Percentiles rank a stretch among this genome's conserved stretches.
Conservation (phyloP, 768 basidiomycete species). For the Cystobasidium tubakii region DNA sequence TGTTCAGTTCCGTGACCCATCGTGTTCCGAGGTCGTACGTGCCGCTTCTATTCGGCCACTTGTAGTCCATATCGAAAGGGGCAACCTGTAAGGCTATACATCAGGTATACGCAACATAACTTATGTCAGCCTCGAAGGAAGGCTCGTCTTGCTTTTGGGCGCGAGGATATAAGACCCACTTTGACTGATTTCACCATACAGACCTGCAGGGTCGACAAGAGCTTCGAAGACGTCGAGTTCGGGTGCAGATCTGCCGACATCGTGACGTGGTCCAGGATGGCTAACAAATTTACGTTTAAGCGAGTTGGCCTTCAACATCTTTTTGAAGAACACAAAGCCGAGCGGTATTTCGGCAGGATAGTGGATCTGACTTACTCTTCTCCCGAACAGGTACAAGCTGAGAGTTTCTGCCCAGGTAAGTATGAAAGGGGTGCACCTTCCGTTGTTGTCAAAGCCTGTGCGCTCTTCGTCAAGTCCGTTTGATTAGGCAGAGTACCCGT, state of each 20-base stretch:
- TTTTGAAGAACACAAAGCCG: too few species aligned
- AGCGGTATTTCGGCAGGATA: too few species aligned
- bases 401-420: conserved; percentile 80
- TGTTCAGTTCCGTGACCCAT: neutral
- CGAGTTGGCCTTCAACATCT: too few species aligned
- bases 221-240: conserved; percentile 92
- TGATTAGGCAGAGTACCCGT: conserved; percentile 88
- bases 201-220: conserved; percentile 57
- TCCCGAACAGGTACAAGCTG: conserved; percentile 77
- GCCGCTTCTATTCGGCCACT: conserved; percentile 51
- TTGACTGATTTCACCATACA: conserved; percentile 64
- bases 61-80: conserved; percentile 57
- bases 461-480: conserved; percentile 38
- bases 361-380: conserved; percentile 53
- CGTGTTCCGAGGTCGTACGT: conserved; percentile 32
- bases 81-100: conserved; percentile 57
- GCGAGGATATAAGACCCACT: conserved; percentile 47
- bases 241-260: conserved; percentile 67
- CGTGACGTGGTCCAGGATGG: conserved; percentile 74
- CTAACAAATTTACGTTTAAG: too few species aligned
- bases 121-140: too few species aligned
- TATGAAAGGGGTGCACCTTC: conserved; percentile 46
- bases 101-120: too few species aligned
- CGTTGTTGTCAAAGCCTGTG: neutral
- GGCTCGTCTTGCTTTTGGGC: too few species aligned